Evolutionary conservation across 2,329 filamentous ascomycete genomes (phyloP).

Genomic region (Fusarium nematophilum): DNA sequence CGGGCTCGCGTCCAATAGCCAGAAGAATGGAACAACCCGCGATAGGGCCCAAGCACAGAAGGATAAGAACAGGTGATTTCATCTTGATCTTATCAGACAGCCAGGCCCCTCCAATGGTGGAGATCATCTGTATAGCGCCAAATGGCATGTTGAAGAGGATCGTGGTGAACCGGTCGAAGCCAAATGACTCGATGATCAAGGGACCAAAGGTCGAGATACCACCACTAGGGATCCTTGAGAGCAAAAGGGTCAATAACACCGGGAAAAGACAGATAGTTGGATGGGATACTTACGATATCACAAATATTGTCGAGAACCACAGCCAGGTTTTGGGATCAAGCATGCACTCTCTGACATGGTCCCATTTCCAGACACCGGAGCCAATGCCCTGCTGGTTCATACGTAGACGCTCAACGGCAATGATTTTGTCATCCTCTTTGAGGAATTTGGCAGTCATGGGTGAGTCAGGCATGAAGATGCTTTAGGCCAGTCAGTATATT

Average conservation of each 20-base stretch:
- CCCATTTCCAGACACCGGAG: conserved; percentile 54
- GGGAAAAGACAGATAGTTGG: fast-evolving
- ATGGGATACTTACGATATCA: conserved; percentile 58
- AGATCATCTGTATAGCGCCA: conserved; percentile 68
- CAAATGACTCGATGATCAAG: conserved; percentile 68
- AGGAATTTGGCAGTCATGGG: conserved; percentile 70
- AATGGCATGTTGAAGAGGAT: conserved; percentile 72
- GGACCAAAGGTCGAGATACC: conserved; percentile 70
- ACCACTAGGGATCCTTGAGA: conserved; percentile 62
- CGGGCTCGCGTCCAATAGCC: conserved; percentile 57
- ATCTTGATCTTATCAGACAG: conserved; percentile 64
- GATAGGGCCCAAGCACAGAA: conserved; percentile 67
- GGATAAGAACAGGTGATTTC: conserved; percentile 65
- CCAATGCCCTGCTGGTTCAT: conserved; percentile 61
- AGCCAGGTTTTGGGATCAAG: conserved; percentile 57
- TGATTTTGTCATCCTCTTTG: conserved; percentile 63
- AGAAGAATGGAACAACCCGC: conserved; percentile 66
- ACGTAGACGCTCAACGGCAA: conserved; percentile 67
- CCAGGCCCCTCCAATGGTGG: conserved; percentile 68
- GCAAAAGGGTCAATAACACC: background rate
- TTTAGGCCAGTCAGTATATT: too few relatives aligned
- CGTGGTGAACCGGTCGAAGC: conserved; percentile 65
- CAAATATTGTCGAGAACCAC: conserved; percentile 59
- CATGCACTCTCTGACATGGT: conserved; percentile 54
- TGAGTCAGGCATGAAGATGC: conserved; percentile 70